Conservation (phyloP, 768 basidiomycete genomes). For the Lentinus brumalis region DNA sequence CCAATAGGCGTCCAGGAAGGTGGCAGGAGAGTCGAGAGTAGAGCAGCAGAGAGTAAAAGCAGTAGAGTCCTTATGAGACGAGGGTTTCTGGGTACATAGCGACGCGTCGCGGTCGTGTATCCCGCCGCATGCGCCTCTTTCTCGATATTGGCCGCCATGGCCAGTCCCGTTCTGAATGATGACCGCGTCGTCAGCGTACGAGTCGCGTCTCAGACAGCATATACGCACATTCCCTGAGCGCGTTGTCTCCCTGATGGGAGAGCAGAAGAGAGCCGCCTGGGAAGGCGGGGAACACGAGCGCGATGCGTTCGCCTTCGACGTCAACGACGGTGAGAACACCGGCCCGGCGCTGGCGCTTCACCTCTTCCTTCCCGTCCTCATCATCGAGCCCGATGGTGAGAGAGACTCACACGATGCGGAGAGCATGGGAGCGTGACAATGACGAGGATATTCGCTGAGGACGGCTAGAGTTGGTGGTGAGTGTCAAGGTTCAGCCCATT, state of each 20-base stretch:
- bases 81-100: neutral
- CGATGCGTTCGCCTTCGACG: neutral
- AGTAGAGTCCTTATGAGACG: slow-evolving; percentile 7
- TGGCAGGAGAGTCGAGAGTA: slow-evolving; percentile 17
- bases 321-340: neutral
- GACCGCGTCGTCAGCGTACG: neutral
- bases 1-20: slow-evolving; percentile 5
- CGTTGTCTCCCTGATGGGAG: neutral
- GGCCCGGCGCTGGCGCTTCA: slow-evolving; percentile 1
- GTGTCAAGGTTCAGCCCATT: neutral
- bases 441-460: neutral
- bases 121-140: neutral
- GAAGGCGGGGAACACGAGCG: neutral
- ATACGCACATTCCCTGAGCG: neutral
- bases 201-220: neutral
- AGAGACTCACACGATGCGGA: slow-evolving; percentile 4
- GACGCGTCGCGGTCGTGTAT: neutral
- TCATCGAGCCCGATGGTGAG: slow-evolving; percentile 4
- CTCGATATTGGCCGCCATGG: slow-evolving; percentile 4
- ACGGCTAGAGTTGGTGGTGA: neutral
- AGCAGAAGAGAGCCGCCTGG: neutral
- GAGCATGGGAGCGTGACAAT: neutral
- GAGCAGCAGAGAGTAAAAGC: slow-evolving; percentile 11
- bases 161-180: neutral
- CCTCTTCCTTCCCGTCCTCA: neutral